Base-by-base conservation (phyloP, 2,329 filamentous ascomycete genomes). In the Aspergillus sp. region DNA sequence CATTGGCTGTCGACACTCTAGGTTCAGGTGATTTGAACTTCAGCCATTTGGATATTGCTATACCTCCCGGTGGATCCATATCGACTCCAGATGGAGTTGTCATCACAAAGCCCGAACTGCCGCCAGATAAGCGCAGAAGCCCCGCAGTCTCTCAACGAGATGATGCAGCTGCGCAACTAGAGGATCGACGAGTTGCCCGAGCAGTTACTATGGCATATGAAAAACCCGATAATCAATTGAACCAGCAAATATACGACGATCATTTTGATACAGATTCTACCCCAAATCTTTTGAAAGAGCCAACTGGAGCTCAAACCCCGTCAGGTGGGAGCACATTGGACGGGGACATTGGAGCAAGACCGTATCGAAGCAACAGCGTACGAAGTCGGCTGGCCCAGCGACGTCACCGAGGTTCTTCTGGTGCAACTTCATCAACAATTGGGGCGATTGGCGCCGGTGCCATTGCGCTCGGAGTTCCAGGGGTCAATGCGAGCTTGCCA, bases 1-100 rank as follows among this genome's bases (percentile, higher is more conserved):
- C 91, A 64, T 85, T 87, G 12, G 92, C 95, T 1, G 84, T 97
- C 2, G 91, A 93, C 69, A 98, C 95, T 1, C 81, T 99, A 50
- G 95, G 95, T 12, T 86, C 86, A 67, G 95, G 95, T 5, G 90
- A 97, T 69, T 80, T 99, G 48, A 96, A 91, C 72, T 82, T 98
- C 56, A 92, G 90, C 67, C 91, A 96, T 69, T 80, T 98, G 42
- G 93, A 93, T 34, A 90, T 98, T 55, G 73, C 75, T 57, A 64
- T 68, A 12, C 66, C 70, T 3, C 62, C 69, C 1, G 73, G 71
- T 11, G 71, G 70, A 13, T 67, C 69, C 11, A 62, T 75, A 22
- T 73, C 70, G 24, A 75, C 73, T 5, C 66, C 70, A 5, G 75
- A 77, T 58, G 74, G 73, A 1, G 70, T 74, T 34, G 68, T 73